Conservation (phyloP, 768 basidiomycete species). For the Russula vinacea region DNA sequence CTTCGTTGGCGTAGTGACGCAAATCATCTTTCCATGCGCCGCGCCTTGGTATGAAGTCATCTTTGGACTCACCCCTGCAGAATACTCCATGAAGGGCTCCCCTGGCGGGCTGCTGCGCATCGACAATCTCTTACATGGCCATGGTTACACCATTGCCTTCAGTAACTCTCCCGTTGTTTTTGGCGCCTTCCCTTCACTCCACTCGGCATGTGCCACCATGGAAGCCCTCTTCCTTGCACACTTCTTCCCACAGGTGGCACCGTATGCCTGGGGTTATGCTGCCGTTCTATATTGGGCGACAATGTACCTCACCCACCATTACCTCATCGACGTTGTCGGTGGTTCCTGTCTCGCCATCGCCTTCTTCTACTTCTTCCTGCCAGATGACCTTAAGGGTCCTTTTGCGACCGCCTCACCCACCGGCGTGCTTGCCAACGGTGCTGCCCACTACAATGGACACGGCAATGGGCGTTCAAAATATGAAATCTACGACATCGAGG, state of each 20-base stretch:
- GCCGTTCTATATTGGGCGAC: slow-evolving; percentile 93
- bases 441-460: slow-evolving; percentile 26
- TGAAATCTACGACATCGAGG: slow-evolving; percentile 73
- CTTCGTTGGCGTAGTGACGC: slow-evolving; percentile 79
- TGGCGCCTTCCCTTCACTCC: slow-evolving; percentile 94
- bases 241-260: slow-evolving; percentile 78
- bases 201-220: slow-evolving; percentile 86
- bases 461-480: slow-evolving; percentile 55
- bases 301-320: slow-evolving; percentile 98
- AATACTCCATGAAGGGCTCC: slow-evolving; percentile 89
- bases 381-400: slow-evolving; percentile 66
- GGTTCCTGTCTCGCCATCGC: slow-evolving; percentile 87
- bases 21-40: slow-evolving; percentile 87
- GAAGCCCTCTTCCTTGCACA: slow-evolving; percentile 91
- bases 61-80: slow-evolving; percentile 91
- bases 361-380: slow-evolving; percentile 86
- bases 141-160: slow-evolving; percentile 76
- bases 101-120: slow-evolving; percentile 92
- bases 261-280: slow-evolving; percentile 78
- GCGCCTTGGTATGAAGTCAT: slow-evolving; percentile 98
- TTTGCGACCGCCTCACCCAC: slow-evolving; percentile 53
- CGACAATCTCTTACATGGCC: slow-evolving; percentile 75
- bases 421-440: slow-evolving; percentile 36
- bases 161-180: slow-evolving; percentile 90
- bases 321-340: slow-evolving; percentile 95